Base-by-base conservation (phyloP, 1,284 basidiomycete species). In the Lignosus rhinocerotis region DNA sequence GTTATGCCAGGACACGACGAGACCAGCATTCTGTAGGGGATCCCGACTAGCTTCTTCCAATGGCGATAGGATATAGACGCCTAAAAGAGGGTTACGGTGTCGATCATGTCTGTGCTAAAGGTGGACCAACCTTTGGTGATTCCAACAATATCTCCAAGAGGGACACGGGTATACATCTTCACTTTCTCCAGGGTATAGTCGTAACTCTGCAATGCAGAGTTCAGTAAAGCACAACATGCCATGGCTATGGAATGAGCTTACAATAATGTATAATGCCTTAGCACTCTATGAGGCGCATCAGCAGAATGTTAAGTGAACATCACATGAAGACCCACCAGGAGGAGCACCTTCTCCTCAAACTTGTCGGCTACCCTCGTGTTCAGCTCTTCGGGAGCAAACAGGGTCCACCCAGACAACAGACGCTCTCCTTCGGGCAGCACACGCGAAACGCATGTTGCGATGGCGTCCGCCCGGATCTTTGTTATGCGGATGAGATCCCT, bases 181-280 rank as follows among this genome's bases (percentile, higher is more conserved):
- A 96, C 92, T 71, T 96, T 95, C 72, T 94, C 93, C 56, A 96
- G 83, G 68, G 85, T 84, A 82, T 94, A 96, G 74, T 96, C 94
- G 72, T 94, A 96, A 68, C 87, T 90, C 90, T 92, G 67, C 25
- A 45, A 32, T 21, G 14, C 17, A 19, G 32, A 32, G 19, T 11
- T 39, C 39, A 51, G 11, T 41, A 9, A 16, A 17, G 52, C 69
- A 50, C 65, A 49, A 38, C 51, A 33, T 42, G 14, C 39, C 6
- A 42, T 17, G 25, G 2, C 25, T 17, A 39, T 38, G 16, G 45
- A 46, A 30, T n/a, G 34, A 9, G 62, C 85, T 51, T 66, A 86
- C 85, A 61, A 88, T 79, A 51, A 90, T 80, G 70, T 91, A 92
- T 14, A 92, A 70, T 4, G 88, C 88, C 49, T 75, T 77, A 33